Conservation (phyloP, 2,329 filamentous ascomycete genomes). For the Trichoderma sp. region DNA sequence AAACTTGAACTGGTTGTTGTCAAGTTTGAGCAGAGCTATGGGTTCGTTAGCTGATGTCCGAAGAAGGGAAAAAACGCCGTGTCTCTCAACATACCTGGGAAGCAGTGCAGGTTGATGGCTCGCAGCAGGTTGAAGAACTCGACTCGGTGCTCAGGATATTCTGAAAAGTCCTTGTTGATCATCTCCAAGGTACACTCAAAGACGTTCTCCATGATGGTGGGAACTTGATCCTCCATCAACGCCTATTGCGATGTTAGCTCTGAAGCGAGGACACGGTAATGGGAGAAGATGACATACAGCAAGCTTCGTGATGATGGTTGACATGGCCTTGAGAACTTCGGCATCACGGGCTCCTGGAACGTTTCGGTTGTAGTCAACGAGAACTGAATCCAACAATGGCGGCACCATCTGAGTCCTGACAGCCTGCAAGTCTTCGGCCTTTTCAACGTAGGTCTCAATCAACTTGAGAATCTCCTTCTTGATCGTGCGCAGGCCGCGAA, state of each 20-base stretch:
- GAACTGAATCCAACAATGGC: conserved; percentile 88
- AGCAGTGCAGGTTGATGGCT: conserved; percentile 96
- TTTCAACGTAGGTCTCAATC: conserved; percentile 97
- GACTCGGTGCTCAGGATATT: conserved; percentile 98
- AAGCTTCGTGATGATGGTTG: conserved; percentile 93
- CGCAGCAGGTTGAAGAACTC: conserved; percentile 98
- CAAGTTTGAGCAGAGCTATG: conserved; percentile 80
- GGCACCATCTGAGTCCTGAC: conserved; percentile 93
- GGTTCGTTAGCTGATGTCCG: conserved; percentile 20
- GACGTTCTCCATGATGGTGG: conserved; percentile 96
- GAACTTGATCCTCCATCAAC: conserved; percentile 97
- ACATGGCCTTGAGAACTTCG: conserved; percentile 96
- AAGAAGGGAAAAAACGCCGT: not conserved
- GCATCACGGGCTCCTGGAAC: conserved; percentile 94
- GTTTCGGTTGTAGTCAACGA: conserved; percentile 96
- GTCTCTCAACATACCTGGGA: conserved; percentile 62
- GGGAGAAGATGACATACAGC: conserved; percentile 69
- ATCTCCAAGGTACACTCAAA: conserved; percentile 98
- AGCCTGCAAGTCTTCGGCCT: conserved; percentile 93
- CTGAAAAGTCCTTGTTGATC: conserved; percentile 99
- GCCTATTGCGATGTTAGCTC: conserved; percentile 52
- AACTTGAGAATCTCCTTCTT: conserved; percentile 99
- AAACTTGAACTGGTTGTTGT: conserved; percentile 97
- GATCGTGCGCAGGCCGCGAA: conserved; percentile 91
- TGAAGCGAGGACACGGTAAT: not conserved